phyloP scores from a whole-genome alignment of 805 yeast species.

The Kurtzmaniella cleridarum region DNA sequence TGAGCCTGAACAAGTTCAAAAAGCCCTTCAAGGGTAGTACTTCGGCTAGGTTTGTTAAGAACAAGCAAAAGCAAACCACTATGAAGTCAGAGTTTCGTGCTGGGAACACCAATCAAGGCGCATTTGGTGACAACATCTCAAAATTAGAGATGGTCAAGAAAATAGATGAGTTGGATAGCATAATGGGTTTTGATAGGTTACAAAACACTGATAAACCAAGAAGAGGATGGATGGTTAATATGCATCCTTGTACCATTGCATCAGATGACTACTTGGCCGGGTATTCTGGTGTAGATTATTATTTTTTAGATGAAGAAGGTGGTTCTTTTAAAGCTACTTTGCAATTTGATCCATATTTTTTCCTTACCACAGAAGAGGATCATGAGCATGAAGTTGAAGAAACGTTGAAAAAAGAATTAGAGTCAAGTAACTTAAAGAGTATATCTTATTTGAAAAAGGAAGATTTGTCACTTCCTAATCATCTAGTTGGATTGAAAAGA shows the following conservation, averaged over 20 bases:
- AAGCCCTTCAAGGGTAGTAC: constrained; percentile 41
- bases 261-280: constrained; percentile 59
- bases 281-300: constrained; percentile 85
- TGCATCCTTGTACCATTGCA: constrained; percentile 80
- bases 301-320: constrained; percentile 93
- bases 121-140: too few relatives aligned
- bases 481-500: constrained; percentile 69
- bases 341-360: constrained; percentile 83
- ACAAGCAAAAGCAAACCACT: constrained; percentile 14
- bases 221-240: constrained; percentile 89
- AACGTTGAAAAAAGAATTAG: constrained; percentile 62
- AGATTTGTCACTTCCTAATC: constrained; percentile 80
- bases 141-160: constrained; percentile 51
- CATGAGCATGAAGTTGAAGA: constrained; percentile 81
- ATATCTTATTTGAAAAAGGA: constrained; percentile 60
- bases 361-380: constrained; percentile 58
- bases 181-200: constrained; percentile 84
- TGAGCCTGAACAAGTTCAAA: too few relatives aligned
- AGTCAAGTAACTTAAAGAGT: constrained; percentile 49
- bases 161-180: constrained; percentile 64
- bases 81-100: constrained; percentile 16
- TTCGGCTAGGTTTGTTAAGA: constrained; percentile 50
- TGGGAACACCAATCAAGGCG: constrained; percentile 27
- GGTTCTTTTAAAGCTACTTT: constrained; percentile 87
- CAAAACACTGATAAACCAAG: constrained; percentile 62